phyloP scores from a whole-genome alignment of 2,329 filamentous ascomycete species.

The Magnaporthiopsis poae region DNA sequence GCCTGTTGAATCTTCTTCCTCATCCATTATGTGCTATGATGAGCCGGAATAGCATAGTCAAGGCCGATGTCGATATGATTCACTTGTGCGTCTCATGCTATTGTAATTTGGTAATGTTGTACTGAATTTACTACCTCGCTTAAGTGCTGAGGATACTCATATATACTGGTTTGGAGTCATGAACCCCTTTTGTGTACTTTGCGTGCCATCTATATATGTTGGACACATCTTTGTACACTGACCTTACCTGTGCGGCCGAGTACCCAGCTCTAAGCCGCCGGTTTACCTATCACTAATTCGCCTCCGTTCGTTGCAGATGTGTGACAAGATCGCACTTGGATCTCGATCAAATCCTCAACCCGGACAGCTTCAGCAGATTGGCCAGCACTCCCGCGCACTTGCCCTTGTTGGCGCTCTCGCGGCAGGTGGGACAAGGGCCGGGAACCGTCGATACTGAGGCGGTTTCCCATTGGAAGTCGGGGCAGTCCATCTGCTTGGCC shows the following conservation, averaged over 20 bases:
- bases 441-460: not conserved
- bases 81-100: not conserved
- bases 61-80: not conserved
- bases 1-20: too few species aligned
- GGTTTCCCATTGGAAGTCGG: slow-evolving; percentile 1
- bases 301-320: not conserved
- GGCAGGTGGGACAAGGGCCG: not conserved
- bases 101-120: too few species aligned
- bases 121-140: too few species aligned
- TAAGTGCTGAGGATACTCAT: not conserved
- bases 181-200: not conserved
- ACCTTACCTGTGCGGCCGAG: not conserved
- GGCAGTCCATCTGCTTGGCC: slow-evolving; percentile 8
- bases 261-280: not conserved
- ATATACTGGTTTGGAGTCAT: not conserved
- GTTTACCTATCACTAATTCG: not conserved
- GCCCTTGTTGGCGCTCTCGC: not conserved
- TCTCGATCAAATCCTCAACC: not conserved
- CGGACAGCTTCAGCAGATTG: not conserved
- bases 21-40: too few species aligned
- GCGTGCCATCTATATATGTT: too few species aligned
- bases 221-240: too few species aligned
- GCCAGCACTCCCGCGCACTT: not conserved
- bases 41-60: too few species aligned
- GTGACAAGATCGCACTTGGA: not conserved